A percentile compares a stretch with the other conserved stretches of the same genome.
Evolutionary conservation across 352 stramenopile species (phyloP).

Genomic region (Globisporangium recalcitrans): DNA sequence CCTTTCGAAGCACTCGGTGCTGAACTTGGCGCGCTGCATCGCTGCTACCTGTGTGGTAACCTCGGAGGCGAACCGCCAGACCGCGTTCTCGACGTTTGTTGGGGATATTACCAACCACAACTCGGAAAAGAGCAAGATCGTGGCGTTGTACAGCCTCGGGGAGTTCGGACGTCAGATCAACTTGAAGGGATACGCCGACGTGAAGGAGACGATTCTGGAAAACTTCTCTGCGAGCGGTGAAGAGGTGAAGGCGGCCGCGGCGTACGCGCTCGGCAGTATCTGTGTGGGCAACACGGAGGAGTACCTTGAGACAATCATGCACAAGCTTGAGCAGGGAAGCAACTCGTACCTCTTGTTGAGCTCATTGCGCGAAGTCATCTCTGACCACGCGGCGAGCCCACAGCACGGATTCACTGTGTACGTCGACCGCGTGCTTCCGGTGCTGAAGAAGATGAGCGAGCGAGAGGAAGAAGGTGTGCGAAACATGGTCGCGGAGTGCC

Average conservation of each 20-base stretch:
- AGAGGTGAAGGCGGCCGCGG: conserved; percentile 95
- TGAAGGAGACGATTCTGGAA: conserved; percentile 87
- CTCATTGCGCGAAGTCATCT: conserved; percentile 95
- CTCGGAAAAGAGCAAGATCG: conserved; percentile 70
- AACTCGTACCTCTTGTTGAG: conserved; percentile 97
- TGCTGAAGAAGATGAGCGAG: conserved; percentile 90
- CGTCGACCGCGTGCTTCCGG: conserved; percentile 88
- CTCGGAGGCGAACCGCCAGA: conserved; percentile 48
- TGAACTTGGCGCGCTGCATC: conserved; percentile 93
- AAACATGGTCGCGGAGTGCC: conserved; percentile 97
- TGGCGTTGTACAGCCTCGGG: conserved; percentile 93
- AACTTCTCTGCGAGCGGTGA: conserved; percentile 87
- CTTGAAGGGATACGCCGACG: conserved; percentile 75
- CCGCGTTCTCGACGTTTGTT: conserved; percentile 72
- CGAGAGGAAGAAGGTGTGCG: conserved; percentile 94
- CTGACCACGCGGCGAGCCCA: conserved; percentile 65
- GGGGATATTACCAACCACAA: conserved; percentile 48
- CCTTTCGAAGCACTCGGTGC: conserved; percentile 87
- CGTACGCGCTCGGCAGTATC: conserved; percentile 94
- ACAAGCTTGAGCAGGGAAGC: conserved; percentile 83
- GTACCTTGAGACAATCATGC: conserved; percentile 91
- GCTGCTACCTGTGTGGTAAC: conserved; percentile 77
- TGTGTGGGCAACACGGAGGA: conserved; percentile 91
- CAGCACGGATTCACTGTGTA: conserved; percentile 72
- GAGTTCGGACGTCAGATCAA: conserved; percentile 93